Base-by-base conservation (phyloP, 345 rosid species). In the Bruguiera parviflora region DNA sequence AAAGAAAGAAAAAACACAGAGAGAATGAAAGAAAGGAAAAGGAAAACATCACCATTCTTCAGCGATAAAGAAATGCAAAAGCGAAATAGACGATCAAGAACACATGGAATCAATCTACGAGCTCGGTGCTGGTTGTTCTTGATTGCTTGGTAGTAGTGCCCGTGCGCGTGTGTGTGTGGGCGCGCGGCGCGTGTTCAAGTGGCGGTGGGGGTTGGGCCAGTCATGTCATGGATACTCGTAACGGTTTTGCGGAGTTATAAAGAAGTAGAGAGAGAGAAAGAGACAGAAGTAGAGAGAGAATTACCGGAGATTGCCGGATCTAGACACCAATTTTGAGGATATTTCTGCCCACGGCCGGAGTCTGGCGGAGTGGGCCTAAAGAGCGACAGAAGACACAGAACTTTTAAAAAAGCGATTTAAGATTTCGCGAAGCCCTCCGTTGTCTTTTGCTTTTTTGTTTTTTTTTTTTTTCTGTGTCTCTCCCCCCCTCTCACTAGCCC, bases 221-320 rank as follows among this genome's bases (percentile, higher is more conserved):
- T 24, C 28, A 24, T 22, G 5, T 9, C 15, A 22, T 15, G 6
- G 19, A 56, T 11, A 56, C 11, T 27, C 0, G 29, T 56, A 24
- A 56, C 29, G 59, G 59, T 56, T 24, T 24, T 0, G 59, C 16
- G 29, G 59, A 56, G 13, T 56, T 56, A 3, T 10, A 24, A 56
- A 56, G 59, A 56, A 16, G 18, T 56, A 39, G 70, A 24, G 27
- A 31, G 16, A 70, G 51, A 58, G 31, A 53, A 0, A 49, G 49
- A 43, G 5, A 43, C 18, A 11, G 49, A 43, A 0, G 9, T 13
- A 43, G 49, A 43, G 19, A 43, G 29, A 37, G 64, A 58, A 10
- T 59, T 71, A 73, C 79, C 79, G 32, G 60, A 32, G 61, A 63
- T 64, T 37, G 61, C 64, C 65, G 77, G 79, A 78, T 73, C 79